phyloP scores from a whole-genome alignment of 1,284 basidiomycete genomes.

The Tilletiaria anomala region DNA sequence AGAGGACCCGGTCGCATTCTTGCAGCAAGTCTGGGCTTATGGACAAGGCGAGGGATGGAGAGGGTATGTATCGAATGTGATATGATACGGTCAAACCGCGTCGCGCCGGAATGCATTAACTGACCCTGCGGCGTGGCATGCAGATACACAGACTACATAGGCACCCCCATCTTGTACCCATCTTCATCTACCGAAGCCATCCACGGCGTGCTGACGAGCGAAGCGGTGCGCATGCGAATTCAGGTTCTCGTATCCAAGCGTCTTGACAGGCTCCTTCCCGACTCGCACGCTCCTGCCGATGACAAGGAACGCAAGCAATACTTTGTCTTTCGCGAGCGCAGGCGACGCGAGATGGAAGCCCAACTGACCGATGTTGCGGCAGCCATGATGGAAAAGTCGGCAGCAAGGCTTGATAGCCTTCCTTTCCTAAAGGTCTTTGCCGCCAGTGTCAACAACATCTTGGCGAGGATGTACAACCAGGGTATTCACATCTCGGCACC shows the following conservation, averaged over 20 bases:
- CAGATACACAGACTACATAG: slow-evolving; percentile 30
- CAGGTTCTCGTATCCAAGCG: slow-evolving; percentile 13
- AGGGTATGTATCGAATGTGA: too few relatives aligned
- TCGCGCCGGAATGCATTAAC: too few relatives aligned
- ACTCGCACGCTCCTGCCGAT: slow-evolving; percentile 6
- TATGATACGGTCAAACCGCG: too few relatives aligned
- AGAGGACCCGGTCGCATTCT: slow-evolving; percentile 25
- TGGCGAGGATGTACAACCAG: slow-evolving; percentile 38
- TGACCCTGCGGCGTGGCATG: too few relatives aligned
- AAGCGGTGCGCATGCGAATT: slow-evolving; percentile 25
- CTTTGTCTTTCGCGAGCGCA: slow-evolving; percentile 17
- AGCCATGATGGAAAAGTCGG: slow-evolving; percentile 17
- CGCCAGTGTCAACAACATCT: slow-evolving; percentile 37
- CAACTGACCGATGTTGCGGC: slow-evolving; percentile 23
- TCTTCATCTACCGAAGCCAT: slow-evolving; percentile 22
- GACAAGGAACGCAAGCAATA: slow-evolving; percentile 14
- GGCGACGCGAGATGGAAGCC: slow-evolving; percentile 22
- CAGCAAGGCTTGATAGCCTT: slow-evolving; percentile 20
- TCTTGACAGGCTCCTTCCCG: slow-evolving; percentile 15
- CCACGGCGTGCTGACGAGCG: slow-evolving; percentile 18
- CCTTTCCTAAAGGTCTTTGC: slow-evolving; percentile 20
- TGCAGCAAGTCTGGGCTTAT: slow-evolving; percentile 27
- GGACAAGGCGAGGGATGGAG: slow-evolving; percentile 30
- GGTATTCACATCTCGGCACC: slow-evolving; percentile 33
- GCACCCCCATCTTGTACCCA: slow-evolving; percentile 25